phyloP scores from a whole-genome alignment of 1,139 yeast species.

The Ogataea hybrid region DNA sequence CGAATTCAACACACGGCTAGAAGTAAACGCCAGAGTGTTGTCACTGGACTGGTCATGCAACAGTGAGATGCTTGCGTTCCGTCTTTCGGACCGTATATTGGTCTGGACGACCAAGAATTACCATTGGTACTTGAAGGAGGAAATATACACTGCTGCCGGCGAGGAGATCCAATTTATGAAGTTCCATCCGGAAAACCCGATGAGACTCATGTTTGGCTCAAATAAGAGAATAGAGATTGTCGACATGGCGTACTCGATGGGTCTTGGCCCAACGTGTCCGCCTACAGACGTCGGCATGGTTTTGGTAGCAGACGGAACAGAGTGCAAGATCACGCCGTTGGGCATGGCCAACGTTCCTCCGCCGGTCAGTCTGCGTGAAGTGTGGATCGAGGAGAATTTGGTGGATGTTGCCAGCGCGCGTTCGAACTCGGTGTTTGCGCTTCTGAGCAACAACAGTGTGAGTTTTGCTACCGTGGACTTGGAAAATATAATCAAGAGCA shows the following conservation, averaged over 20 bases:
- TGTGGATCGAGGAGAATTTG: slow-evolving; percentile 53
- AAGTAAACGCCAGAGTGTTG: slow-evolving; percentile 44
- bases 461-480: slow-evolving; percentile 42
- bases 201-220: slow-evolving; percentile 67
- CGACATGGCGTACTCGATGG: slow-evolving; percentile 64
- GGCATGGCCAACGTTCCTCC: slow-evolving; percentile 92
- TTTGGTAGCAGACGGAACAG: slow-evolving; percentile 75
- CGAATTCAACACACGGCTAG: slow-evolving; percentile 70
- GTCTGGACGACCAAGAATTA: slow-evolving; percentile 92
- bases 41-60: slow-evolving; percentile 78
- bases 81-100: slow-evolving; percentile 59
- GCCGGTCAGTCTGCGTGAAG: slow-evolving; percentile 75
- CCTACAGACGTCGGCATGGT: slow-evolving; percentile 79
- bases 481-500: slow-evolving; percentile 34
- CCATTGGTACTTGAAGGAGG: slow-evolving; percentile 94
- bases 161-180: slow-evolving; percentile 49
- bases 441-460: slow-evolving; percentile 45
- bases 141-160: slow-evolving; percentile 41
- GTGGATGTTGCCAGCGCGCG: slow-evolving; percentile 63
- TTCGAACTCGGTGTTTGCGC: slow-evolving; percentile 59
- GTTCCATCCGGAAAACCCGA: slow-evolving; percentile 92
- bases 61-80: slow-evolving; percentile 76
- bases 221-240: slow-evolving; percentile 52
- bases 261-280: slow-evolving; percentile 64
- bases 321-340: slow-evolving; percentile 78